Evolutionary conservation across 2,329 filamentous ascomycete species (phyloP).

Genomic region (Fusarium brevicatenulatum): DNA sequence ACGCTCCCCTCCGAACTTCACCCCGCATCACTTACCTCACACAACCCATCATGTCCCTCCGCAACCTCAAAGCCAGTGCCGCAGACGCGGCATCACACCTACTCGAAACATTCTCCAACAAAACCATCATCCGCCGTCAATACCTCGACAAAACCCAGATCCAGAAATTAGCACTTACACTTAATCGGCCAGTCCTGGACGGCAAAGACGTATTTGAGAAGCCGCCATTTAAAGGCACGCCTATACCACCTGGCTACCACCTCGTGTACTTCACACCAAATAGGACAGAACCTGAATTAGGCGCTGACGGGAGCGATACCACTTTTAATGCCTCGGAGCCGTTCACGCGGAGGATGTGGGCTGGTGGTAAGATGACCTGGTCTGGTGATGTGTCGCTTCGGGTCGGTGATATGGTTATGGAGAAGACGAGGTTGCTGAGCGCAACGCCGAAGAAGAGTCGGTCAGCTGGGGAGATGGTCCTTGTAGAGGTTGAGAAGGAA

Average conservation of each 20-base stretch:
- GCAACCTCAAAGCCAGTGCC: constrained; percentile 37
- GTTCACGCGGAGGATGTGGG: constrained; percentile 75
- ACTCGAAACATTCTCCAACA: constrained; percentile 44
- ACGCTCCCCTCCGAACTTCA: neutral
- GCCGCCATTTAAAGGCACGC: constrained; percentile 56
- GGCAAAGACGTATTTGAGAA: constrained; percentile 52
- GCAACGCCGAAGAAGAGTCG: constrained; percentile 65
- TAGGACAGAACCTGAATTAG: constrained; percentile 64
- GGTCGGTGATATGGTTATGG: constrained; percentile 65
- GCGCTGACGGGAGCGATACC: constrained; percentile 68
- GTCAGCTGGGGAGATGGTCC: constrained; percentile 69
- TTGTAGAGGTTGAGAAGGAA: constrained; percentile 72
- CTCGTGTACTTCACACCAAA: constrained; percentile 71
- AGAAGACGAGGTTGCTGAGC: constrained; percentile 65
- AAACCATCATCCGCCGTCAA: constrained; percentile 53
- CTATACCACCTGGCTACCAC: constrained; percentile 69
- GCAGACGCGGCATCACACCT: constrained; percentile 48
- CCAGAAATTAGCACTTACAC: constrained; percentile 68
- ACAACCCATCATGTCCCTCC: constrained; percentile 21
- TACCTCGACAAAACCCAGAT: constrained; percentile 70
- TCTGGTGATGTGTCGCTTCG: constrained; percentile 48
- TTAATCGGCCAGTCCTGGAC: constrained; percentile 59
- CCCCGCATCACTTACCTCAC: constrained; percentile 17
- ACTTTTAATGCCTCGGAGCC: constrained; percentile 68
- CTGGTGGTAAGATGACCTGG: constrained; percentile 69